These are phyloP conservation scores for Populus deltoides DNA, from an alignment of 345 rosid species.

Conservation along the genomic window DNA sequence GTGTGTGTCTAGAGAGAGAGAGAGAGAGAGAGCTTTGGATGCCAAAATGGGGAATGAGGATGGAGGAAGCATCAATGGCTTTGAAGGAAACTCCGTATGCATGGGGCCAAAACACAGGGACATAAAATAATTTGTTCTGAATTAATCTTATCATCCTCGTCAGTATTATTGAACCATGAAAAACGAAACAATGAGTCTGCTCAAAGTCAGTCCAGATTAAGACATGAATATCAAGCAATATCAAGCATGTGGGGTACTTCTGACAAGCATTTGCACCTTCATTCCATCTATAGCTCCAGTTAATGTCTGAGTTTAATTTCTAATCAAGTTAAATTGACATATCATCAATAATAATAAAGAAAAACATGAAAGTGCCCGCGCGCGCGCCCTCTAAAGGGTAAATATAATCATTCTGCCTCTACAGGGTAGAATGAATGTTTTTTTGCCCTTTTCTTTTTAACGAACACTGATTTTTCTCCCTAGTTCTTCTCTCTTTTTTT, in stretches of 20 bases:
- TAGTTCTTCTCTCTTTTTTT: no score
- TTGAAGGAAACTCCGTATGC: constrained; percentile 19
- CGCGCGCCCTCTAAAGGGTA: no score
- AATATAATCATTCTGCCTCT: no score
- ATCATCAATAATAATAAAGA: no score
- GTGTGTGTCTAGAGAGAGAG: neutral
- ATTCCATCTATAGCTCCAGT: neutral
- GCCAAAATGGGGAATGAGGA: constrained; percentile 13
- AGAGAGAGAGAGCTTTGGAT: constrained; percentile 14
- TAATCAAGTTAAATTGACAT: no score
- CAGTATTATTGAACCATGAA: constrained; percentile 1
- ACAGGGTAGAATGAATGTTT: no score
- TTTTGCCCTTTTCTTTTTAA: no score
- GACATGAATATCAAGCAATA: constrained; percentile 4
- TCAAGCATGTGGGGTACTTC: constrained; percentile 17
- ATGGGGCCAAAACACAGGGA: constrained; percentile 12
- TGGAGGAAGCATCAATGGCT: constrained; percentile 7
- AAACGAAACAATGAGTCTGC: neutral
- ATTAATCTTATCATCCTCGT: neutral
- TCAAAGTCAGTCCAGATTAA: constrained; percentile 19
- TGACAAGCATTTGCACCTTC: neutral
- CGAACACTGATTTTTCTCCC: no score
- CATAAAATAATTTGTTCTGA: neutral
- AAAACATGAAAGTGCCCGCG: no score
- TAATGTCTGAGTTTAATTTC: neutral